Conservation (phyloP, 2,329 filamentous ascomycete species). For the Aspergillus persii region DNA sequence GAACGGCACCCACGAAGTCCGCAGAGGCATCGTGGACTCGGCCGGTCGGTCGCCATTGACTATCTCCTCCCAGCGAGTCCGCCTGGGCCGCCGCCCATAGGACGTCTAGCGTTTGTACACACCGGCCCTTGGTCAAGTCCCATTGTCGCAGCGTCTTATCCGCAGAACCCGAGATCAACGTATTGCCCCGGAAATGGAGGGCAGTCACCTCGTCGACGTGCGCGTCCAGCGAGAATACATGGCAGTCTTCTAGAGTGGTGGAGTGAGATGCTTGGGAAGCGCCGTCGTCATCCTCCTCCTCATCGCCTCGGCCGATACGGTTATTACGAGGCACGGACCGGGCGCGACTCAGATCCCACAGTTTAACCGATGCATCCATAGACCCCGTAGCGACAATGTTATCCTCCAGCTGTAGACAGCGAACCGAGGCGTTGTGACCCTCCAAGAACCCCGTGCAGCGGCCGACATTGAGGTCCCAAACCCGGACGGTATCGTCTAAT, state of each 20-base stretch:
- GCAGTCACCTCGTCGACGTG: conserved; percentile 95
- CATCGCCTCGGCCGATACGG: conserved; percentile 50
- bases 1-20: conserved; percentile 90
- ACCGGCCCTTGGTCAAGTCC: conserved; percentile 96
- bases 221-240: conserved; percentile 80
- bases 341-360: conserved; percentile 92
- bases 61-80: conserved; percentile 61
- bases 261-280: conserved; percentile 59
- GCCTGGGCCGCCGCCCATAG: conserved; percentile 97
- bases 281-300: conserved; percentile 41
- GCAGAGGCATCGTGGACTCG: conserved; percentile 66
- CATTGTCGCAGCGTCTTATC: conserved; percentile 98
- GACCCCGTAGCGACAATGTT: conserved; percentile 94
- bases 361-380: conserved; percentile 86
- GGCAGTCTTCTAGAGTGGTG: conserved; percentile 84
- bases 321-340: conserved; percentile 70
- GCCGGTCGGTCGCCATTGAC: conserved; percentile 68
- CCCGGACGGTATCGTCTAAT: conserved; percentile 87
- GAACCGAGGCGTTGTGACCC: conserved; percentile 90
- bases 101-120: conserved; percentile 94
- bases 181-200: conserved; percentile 83
- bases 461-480: conserved; percentile 95
- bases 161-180: conserved; percentile 89
- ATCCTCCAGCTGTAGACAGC: conserved; percentile 89
- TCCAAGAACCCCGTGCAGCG: conserved; percentile 89